Base-by-base conservation (phyloP, 805 yeast species). In the Yarrowia bubula region DNA sequence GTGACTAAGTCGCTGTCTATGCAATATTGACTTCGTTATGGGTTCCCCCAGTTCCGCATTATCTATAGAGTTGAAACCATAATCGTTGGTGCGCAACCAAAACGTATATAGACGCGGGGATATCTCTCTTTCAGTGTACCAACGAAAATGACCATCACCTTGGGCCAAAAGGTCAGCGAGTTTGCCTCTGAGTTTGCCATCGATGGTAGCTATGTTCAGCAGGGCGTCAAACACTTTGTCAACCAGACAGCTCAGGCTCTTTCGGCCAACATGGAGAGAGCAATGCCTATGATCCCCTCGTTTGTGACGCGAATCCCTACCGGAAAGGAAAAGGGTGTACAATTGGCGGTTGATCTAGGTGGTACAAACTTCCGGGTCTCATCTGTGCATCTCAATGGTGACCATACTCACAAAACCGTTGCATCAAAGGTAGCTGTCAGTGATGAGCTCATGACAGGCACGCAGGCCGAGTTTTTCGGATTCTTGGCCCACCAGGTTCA, bases 341-440 rank as follows among this genome's bases (percentile, higher is more conserved):
- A 82, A 68, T 78, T 93, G 67, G 98, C 98, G 64, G 96, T 95
- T 4, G 98, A 93, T 74, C 81, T 93, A 63, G 99, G 99, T 68
- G 98, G 98, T 60, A 92, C 98, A 66, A 92, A 95, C 75, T 91
- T 93, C 78, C 83, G 99, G 72, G 97, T 95, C 31, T 92, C 98
- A 74, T 91, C 97, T 1, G 92, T 93, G 35, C 75, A 81, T 41
- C 81, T 93, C 70, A 68, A 75, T 39, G 82, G 82, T 33, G 76
- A 79, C 70, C 90, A 89, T 69, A 86, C 93, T n/a, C 92, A 87
- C 75, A 80, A 82, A 28, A 77, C 92, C 67, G 84, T 84, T 69
- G 97, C 93, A 75, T 78, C 85, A 60, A 92, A 93, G 76, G 82
- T 82, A 68, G 87, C 87, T 66, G 89, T 95, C 48, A 97, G 98